Evolutionary conservation across 2,329 filamentous ascomycete species (phyloP), one percentile per base, ranked within the genome.

Genomic region (Fusarium penzigii): DNA sequence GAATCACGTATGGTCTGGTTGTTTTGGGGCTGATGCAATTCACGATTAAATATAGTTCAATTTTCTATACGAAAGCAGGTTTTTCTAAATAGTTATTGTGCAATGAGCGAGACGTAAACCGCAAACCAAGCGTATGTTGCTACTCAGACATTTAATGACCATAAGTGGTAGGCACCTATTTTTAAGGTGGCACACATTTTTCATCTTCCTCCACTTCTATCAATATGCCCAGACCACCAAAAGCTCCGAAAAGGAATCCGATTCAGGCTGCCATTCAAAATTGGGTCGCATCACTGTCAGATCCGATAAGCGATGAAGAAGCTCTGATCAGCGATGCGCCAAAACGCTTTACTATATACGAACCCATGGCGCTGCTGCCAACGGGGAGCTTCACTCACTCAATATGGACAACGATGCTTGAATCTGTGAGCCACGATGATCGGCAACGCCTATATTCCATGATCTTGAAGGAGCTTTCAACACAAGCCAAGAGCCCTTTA

Each of bases 291-390:
- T 17, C 20, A 46, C 45, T 13, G 29, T 46, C 17, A 41, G 47
- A 8, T 47, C 41, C 4, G 39, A 54, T n/a, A 32, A 42, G 47
- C 52, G 55, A 40, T 63, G 54, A 52, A 42, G 50, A 67, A 14
- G 53, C 48, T 1, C 70, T 82, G 10, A 41, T 78, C 17, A 63
- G 58, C 11, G 66, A 70, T 40, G 74, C 78, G 3, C 83, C 84
- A 0, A 84, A 80, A 59, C 72, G 83, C 56, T 87, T 82, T 76
- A 79, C 79, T 1, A 72, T 80, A 12, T 87, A 87, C 61, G 79
- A 80, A 50, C 83, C 84, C 10, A 81, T 87, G 78, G 77, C 79
- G 5, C 72, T 87, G 14, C 74, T 87, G 2, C 83, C 84, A 0
- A 75, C 78, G 0, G 83, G 83, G 25, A 83, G 82, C 58, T 85